Percentiles rank a stretch among this genome's conserved stretches.
These are phyloP conservation scores for Colletotrichum ledebouriae DNA, from an alignment of 2,329 filamentous ascomycete species.

Conservation along the genomic window DNA sequence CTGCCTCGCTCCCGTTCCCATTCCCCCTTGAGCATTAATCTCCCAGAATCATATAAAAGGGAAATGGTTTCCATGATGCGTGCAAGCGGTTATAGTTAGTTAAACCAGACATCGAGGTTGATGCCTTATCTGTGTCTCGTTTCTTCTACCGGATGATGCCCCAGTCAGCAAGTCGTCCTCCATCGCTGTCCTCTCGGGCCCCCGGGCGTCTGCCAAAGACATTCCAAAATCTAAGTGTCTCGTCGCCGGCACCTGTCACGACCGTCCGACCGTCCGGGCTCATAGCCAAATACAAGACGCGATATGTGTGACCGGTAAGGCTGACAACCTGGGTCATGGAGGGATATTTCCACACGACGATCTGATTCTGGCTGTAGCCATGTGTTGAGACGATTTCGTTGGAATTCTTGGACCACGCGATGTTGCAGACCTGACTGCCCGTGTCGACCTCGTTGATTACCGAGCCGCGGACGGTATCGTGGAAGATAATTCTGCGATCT, in stretches of 20 bases:
- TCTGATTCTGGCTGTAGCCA: constrained; percentile 97
- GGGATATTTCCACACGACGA: constrained; percentile 99
- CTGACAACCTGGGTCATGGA: constrained; percentile 97
- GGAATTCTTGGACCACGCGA: constrained; percentile 97
- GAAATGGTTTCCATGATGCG: constrained; percentile 8
- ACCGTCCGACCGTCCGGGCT: constrained; percentile 94
- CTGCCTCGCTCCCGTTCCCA: constrained; percentile 16
- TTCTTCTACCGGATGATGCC: constrained; percentile 78
- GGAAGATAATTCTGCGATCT: constrained; percentile 96
- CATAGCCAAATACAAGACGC: constrained; percentile 96
- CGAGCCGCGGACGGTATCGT: constrained; percentile 90
- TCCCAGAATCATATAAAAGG: constrained; percentile 12
- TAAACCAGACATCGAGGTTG: too few relatives aligned
- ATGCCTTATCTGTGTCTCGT: background rate
- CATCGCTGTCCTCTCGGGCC: constrained; percentile 76
- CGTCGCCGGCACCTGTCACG: constrained; percentile 95
- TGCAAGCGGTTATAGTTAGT: background rate
- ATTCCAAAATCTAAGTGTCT: constrained; percentile 97
- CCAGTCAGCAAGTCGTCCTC: constrained; percentile 80
- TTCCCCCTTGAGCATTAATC: constrained; percentile 7
- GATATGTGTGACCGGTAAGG: constrained; percentile 95
- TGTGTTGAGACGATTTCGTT: constrained; percentile 98
- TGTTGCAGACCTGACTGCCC: constrained; percentile 97
- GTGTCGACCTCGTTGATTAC: constrained; percentile 92
- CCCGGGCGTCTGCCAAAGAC: constrained; percentile 89